Evolutionary conservation across 768 basidiomycete species (phyloP), one percentile per base, ranked within the genome.

Genomic region (Tricholoma sp.): DNA sequence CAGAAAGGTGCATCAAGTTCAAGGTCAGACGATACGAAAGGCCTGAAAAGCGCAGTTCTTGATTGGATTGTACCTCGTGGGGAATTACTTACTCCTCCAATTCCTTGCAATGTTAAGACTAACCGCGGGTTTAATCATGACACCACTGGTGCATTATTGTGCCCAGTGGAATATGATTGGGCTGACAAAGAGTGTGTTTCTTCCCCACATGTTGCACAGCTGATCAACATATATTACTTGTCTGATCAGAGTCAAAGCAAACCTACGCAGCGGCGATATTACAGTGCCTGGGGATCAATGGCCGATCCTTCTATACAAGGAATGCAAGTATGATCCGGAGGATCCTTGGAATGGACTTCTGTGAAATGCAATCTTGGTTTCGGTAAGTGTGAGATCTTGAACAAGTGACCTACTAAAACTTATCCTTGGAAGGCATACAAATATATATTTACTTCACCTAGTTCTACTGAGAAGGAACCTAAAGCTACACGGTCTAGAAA

Each of bases 101-200:
- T 41, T 41, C 39, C 39, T 41, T 15, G 7, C n/a, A 41, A 41
- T 41, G 39, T 41, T 4, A 41, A 41, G 39, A n/a, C 39, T n/a
- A 41, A 7, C 17, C 4, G n/a, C 4, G 39, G 39, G 39, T 41
- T n/a, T 41, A 41, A 41, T 41, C 39, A 41, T 41, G 39, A 41
- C 39, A 41, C 6, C n/a, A 41, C 39, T 5, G 59, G 59, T 6
- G 50, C 44, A 18, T 45, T 60, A 12, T 42, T 60, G 9, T 60
- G 59, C 47, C 59, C 59, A 29, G 59, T 57, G 18, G 52, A 48
- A 18, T 36, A 57, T 50, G 47, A 60, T 28, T 60, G 56, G 59
- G 50, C 50, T 41, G 4, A 24, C 24, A 4, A 24, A 24, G 24
- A 24, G 1, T 24, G 24, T 24, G 24, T 24, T 24, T 24, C 15